Evolutionary conservation across 139 green algal genomes (phyloP).

Genomic region (Coccomyxa sp.): DNA sequence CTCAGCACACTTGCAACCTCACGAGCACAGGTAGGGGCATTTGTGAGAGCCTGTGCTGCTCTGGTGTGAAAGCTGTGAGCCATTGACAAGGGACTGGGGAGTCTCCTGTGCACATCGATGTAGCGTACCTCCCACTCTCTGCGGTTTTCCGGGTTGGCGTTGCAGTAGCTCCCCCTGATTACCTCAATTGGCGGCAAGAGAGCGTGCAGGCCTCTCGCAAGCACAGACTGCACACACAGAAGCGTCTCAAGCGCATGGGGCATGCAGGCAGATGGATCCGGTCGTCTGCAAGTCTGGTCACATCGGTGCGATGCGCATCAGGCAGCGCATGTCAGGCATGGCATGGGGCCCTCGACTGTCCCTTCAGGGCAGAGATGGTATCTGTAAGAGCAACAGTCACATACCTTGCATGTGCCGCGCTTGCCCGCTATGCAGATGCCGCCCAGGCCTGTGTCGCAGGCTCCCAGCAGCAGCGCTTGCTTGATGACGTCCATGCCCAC

Average conservation of each 20-base stretch:
- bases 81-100: too few relatives aligned
- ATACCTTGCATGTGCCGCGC: conserved; percentile 88
- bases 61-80: too few relatives aligned
- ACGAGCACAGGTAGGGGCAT: too few relatives aligned
- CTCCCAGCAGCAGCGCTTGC: conserved; percentile 92
- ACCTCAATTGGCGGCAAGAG: conserved; percentile 98
- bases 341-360: too few relatives aligned
- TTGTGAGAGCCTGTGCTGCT: too few relatives aligned
- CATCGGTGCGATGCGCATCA: too few relatives aligned
- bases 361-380: too few relatives aligned
- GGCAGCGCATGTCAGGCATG: not conserved
- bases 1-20: too few relatives aligned
- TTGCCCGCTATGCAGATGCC: conserved; percentile 92
- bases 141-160: conserved; percentile 89
- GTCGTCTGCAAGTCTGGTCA: too few relatives aligned
- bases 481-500: conserved; percentile 96
- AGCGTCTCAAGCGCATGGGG: not conserved
- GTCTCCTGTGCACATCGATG: too few relatives aligned
- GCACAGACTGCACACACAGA: conserved; percentile 77
- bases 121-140: conserved; percentile 76
- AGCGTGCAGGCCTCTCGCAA: conserved; percentile 92
- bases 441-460: conserved; percentile 73
- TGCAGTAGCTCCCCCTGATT: conserved; percentile 86
- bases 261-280: not conserved
- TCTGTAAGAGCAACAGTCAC: not conserved